Conservation (phyloP, 305 asterid genomes). For the Stenogyne calaminthoides region DNA sequence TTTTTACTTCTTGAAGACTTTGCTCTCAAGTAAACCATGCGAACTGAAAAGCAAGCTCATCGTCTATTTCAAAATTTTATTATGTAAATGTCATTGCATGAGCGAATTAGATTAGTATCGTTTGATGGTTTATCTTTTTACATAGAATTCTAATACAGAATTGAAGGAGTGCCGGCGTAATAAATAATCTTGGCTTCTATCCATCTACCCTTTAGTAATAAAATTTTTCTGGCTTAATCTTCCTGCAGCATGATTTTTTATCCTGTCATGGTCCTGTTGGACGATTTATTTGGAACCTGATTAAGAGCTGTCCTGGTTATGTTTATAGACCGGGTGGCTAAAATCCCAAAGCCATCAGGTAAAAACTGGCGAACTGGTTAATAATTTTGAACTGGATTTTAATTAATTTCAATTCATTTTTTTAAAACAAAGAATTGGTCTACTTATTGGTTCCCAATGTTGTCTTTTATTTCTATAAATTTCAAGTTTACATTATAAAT, state of each 20-base stretch:
- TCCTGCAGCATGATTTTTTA: not conserved
- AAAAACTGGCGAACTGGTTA: not conserved
- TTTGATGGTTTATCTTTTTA: not conserved
- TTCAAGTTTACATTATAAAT: not conserved
- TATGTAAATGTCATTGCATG: conserved; percentile 6
- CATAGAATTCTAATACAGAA: not conserved
- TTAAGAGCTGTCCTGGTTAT: not conserved
- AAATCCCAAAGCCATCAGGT: not conserved
- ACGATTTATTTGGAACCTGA: not conserved
- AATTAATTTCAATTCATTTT: not conserved
- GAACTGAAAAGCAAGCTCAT: conserved; percentile 19
- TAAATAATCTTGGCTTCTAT: not conserved
- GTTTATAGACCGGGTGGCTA: conserved; percentile 10
- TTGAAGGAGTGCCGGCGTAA: conserved; percentile 5
- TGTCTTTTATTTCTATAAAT: not conserved
- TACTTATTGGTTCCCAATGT: not conserved
- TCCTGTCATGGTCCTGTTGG: not conserved
- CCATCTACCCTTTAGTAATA: not conserved
- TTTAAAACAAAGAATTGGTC: not conserved
- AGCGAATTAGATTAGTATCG: conserved; percentile 1
- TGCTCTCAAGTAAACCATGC: conserved; percentile 10
- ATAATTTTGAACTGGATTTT: not conserved
- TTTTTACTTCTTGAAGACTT: conserved; percentile 19
- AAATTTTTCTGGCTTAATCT: not conserved
- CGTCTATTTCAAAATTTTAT: not conserved